Conservation (phyloP, 2,329 filamentous ascomycete genomes). For the Periconia macrospinosa region DNA sequence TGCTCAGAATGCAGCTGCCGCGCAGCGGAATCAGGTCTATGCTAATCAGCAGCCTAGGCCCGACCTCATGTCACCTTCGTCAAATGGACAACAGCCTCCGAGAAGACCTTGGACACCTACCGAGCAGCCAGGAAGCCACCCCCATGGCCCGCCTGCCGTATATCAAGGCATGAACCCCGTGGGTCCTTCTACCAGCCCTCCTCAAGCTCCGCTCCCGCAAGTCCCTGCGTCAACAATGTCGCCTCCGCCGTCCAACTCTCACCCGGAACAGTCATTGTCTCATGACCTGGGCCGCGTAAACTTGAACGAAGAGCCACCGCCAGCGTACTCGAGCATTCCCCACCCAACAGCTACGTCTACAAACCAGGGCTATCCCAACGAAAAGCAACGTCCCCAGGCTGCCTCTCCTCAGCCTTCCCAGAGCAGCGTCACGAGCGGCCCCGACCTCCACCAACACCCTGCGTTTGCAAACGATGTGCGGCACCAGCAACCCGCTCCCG, state of each 20-base stretch:
- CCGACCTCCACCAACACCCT: conserved; percentile 67
- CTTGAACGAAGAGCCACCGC: conserved; percentile 80
- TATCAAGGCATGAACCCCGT: conserved; percentile 85
- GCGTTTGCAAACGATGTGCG: conserved; percentile 86
- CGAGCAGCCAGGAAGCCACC: conserved; percentile 80
- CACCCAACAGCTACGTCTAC: conserved; percentile 40
- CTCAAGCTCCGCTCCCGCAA: conserved; percentile 35
- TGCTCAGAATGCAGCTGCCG: conserved; percentile 78
- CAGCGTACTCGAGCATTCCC: conserved; percentile 84
- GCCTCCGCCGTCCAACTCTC: conserved; percentile 29
- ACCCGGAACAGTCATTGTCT: conserved; percentile 69
- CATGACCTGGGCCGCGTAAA: conserved; percentile 85
- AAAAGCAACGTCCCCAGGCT: conserved; percentile 66
- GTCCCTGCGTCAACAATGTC: conserved; percentile 25
- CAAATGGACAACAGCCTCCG: conserved; percentile 42
- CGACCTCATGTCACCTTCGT: conserved; percentile 53
- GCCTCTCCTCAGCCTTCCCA: conserved; percentile 24
- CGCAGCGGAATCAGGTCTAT: conserved; percentile 81
- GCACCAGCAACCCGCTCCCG: conserved; percentile 49
- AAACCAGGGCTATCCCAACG: conserved; percentile 68
- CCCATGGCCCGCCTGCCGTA: conserved; percentile 85
- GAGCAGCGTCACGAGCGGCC: conserved; percentile 37
- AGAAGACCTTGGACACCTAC: conserved; percentile 91
- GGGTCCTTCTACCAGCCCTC: conserved; percentile 43
- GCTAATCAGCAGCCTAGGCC: conserved; percentile 44